Evolutionary conservation across 345 rosid species (phyloP), one percentile per base, ranked within the genome.

Genomic region (Cardiospermum halicacabum): DNA sequence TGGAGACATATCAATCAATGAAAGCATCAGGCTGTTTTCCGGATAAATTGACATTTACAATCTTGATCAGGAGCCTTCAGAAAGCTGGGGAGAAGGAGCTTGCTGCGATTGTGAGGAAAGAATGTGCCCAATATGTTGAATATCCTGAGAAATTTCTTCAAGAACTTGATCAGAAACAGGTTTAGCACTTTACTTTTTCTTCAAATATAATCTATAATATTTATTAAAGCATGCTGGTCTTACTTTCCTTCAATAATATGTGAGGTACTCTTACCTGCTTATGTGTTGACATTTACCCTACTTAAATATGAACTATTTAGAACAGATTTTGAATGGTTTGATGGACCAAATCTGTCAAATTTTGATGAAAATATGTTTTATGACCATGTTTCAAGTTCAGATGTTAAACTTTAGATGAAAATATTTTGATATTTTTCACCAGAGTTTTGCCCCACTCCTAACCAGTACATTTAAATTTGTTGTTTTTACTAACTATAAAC

Each of bases 31-130:
- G 84, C 8, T 77, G 85, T 69, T 26, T 31, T 5, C 87, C 87
- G 0, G 74, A 83, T 56, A 74, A 75, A 45, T 72, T 82, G 32
- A 85, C 91, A 51, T 72, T 81, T 31, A 77, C 75, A 40, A 78
- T 82, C 55, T 70, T 82, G 80, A 80, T 85, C 53, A 78, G 85
- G 71, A 77, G 77, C 67, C 87, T 85, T 26, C 75, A 77, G 65
- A 77, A 68, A 22, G 80, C 74, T 4, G 81, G 84, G 60, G 80
- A 78, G 62, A 74, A 65, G 48, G 82, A 79, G 50, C 80, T 82
- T 64, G 82, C 68, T 3, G 68, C 69, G 2, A 39, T 39, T 25
- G 53, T 85, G 54, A 80, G 78, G 80, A 70, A 70, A 64, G 87
- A 85, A 34, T 78, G 85, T 64, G 65, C 47, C n/a, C 67, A 62